Percentiles rank a stretch among this genome's conserved stretches.
Evolutionary conservation across 495 filamentous ascomycete species (phyloP).

Genomic region (Aspergillus heteromorphus): DNA sequence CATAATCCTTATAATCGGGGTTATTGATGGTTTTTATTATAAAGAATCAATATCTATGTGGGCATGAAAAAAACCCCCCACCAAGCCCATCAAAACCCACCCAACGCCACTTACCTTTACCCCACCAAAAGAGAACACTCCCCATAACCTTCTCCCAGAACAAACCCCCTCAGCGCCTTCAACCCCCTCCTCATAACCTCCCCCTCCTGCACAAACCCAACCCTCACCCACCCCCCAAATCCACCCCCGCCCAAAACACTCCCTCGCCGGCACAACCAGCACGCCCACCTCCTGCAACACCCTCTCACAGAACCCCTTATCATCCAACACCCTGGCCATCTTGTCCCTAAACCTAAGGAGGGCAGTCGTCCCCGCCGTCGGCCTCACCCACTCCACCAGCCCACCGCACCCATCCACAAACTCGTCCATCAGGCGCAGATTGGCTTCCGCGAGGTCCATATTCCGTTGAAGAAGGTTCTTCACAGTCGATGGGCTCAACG

Average conservation of each 20-base stretch:
- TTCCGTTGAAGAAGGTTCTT: conserved; percentile 58
- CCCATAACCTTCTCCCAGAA: conserved; percentile 42
- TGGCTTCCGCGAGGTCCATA: conserved; percentile 55
- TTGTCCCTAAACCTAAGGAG: conserved; percentile 57
- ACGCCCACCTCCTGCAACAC: conserved; percentile 60
- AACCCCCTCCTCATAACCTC: conserved; percentile 36
- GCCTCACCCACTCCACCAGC: conserved; percentile 59
- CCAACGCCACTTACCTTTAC: not conserved
- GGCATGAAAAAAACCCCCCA: too few relatives aligned
- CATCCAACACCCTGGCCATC: conserved; percentile 56
- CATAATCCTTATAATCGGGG: too few relatives aligned
- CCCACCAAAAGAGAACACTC: conserved; percentile 19
- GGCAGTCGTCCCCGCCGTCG: conserved; percentile 69
- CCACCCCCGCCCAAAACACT: conserved; percentile 60
- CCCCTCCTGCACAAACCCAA: conserved; percentile 56
- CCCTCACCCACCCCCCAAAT: conserved; percentile 69
- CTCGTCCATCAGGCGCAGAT: conserved; percentile 53
- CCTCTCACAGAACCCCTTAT: conserved; percentile 58
- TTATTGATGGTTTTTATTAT: too few relatives aligned
- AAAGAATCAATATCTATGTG: too few relatives aligned
- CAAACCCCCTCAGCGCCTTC: conserved; percentile 51
- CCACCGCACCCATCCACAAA: conserved; percentile 56
- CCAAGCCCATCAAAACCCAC: too few relatives aligned
- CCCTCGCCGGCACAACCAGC: conserved; percentile 63
- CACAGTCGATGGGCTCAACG: conserved; percentile 52